Evolutionary conservation across 1,139 yeast species (phyloP).

Genomic region (Waltiozyma sp.): DNA sequence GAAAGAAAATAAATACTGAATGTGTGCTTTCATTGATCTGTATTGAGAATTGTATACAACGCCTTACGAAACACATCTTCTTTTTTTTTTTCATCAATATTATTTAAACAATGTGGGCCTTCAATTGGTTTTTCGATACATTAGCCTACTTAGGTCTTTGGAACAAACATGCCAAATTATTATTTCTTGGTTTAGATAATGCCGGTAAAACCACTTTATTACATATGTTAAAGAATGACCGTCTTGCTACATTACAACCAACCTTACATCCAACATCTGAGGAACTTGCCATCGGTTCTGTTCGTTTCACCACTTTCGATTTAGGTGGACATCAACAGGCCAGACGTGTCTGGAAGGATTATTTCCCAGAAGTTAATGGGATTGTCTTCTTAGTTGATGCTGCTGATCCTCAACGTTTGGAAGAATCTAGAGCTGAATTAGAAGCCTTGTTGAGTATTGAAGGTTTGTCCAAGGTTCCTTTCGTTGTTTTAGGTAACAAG

Average conservation of each 20-base stretch:
- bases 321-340: slow-evolving; percentile 98
- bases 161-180: slow-evolving; percentile 95
- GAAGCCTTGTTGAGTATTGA: slow-evolving; percentile 88
- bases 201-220: slow-evolving; percentile 97
- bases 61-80: too few species aligned
- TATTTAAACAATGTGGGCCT: slow-evolving; percentile 1
- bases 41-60: too few species aligned
- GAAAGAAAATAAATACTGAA: too few species aligned
- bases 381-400: slow-evolving; percentile 95
- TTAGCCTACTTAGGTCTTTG: slow-evolving; percentile 89
- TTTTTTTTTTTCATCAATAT: background rate
- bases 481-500: slow-evolving; percentile 89
- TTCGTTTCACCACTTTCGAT: slow-evolving; percentile 94
- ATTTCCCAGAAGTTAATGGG: slow-evolving; percentile 98
- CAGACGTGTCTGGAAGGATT: slow-evolving; percentile 98
- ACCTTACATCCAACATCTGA: slow-evolving; percentile 98
- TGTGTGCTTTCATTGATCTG: too few species aligned
- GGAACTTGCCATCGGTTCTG: slow-evolving; percentile 92
- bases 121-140: slow-evolving; percentile 56
- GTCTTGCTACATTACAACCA: slow-evolving; percentile 95
- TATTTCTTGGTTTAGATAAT: slow-evolving; percentile 92
- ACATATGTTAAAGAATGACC: slow-evolving; percentile 94
- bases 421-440: slow-evolving; percentile 89
- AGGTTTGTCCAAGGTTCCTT: slow-evolving; percentile 83
- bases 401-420: slow-evolving; percentile 91